Evolutionary conservation across 2,329 filamentous ascomycete genomes (phyloP).

Genomic region (Colletotrichum sp.): DNA sequence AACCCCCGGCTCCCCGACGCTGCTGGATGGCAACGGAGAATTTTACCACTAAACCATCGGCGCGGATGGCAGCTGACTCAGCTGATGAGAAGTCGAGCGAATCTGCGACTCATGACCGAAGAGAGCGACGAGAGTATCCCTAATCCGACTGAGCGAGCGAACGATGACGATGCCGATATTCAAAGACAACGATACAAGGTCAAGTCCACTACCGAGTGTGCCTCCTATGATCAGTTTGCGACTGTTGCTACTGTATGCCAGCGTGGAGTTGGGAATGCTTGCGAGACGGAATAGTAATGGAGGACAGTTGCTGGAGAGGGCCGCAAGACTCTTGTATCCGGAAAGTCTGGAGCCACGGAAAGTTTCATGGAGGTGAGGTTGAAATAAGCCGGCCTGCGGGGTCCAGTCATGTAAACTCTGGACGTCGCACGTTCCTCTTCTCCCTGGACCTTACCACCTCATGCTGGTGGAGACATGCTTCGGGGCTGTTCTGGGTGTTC

Average conservation of each 20-base stretch:
- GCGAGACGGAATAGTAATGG: too few relatives aligned
- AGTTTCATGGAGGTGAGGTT: not conserved
- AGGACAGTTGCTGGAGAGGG: too few relatives aligned
- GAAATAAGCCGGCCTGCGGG: not conserved
- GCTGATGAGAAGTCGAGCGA: not conserved
- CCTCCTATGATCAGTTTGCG: too few relatives aligned
- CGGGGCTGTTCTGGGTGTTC: not conserved
- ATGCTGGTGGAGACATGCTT: not conserved
- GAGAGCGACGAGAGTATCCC: too few relatives aligned
- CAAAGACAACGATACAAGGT: not conserved
- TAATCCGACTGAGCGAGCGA: not conserved
- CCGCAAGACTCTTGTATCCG: too few relatives aligned
- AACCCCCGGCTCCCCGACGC: constrained; percentile 21
- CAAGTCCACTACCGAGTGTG: not conserved
- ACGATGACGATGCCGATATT: not conserved
- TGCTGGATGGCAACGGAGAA: constrained; percentile 20
- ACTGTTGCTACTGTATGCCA: too few relatives aligned
- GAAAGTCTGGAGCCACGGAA: not conserved
- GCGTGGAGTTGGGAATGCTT: rapidly evolving
- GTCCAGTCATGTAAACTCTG: not conserved
- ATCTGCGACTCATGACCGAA: not conserved
- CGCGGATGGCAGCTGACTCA: not conserved
- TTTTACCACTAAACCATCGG: constrained; percentile 23
- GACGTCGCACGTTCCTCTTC: not conserved
- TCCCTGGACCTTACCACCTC: not conserved